Base-by-base conservation (phyloP, 2,329 filamentous ascomycete species). In the Botrytis medusae region DNA sequence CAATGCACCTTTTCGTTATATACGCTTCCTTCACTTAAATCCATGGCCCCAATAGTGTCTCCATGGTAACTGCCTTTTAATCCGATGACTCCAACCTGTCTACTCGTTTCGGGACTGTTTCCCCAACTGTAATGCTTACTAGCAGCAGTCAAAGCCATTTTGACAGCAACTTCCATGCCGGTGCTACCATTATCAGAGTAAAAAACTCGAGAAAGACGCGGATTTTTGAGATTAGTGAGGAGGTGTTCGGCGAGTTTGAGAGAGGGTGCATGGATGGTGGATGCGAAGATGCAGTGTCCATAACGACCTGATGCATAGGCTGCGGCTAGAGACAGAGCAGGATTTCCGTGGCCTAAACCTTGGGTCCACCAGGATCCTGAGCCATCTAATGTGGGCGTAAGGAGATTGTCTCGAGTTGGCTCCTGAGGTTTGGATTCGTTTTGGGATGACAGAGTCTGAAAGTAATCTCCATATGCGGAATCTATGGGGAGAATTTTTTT, bases 321-420 rank as follows among this genome's bases (percentile, higher is more conserved):
- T 2, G 93, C 93, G 0, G 92, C 90, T 2, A 96, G 86, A 0
- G 92, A 88, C 1, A 97, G 84, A 0, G 86, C 83, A 0, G 93
- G 88, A 77, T 93, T 94, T 9, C 90, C 92, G 76, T 97, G 94
- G 1, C 94, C 93, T 0, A 97, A 86, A 2, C 93, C 93, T 82
- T 97, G 94, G 0, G 93, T 97, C 93, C 94, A 97, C 93, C 94
- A 97, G 0, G 93, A 95, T 1, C 93, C 93, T 0, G 93, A 96
- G 3, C 91, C 93, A 77, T 97, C 94, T 72, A 96, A 94, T 0
- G 92, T 91, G 1, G 92, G 87, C 63, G 86, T 86, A 0, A 93
- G 82, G 5, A 89, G 79, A 10, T 83, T 77, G 8, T 78, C 67
- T 72, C 70, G 34, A 18, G 18, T 7, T 37, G 9, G 60, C n/a